phyloP scores from a whole-genome alignment of 1,284 basidiomycete species.

The Acaromyces ingoldii region DNA sequence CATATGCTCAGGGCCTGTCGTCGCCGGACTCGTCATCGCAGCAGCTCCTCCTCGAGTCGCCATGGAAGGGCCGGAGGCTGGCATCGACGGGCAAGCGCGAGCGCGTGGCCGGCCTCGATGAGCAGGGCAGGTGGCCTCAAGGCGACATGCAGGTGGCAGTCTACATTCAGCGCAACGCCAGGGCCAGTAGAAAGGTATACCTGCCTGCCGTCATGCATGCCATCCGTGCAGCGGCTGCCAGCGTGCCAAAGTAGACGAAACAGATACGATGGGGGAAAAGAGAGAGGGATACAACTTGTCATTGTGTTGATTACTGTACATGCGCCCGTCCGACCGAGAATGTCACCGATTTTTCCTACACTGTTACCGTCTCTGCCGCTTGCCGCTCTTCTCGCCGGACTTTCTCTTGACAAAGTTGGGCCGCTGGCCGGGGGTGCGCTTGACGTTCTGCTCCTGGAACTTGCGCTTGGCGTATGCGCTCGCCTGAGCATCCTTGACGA shows the following conservation, averaged over 20 bases:
- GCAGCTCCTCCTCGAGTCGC: conserved; percentile 24
- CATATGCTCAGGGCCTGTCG: conserved; percentile 11
- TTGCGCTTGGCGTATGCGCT: conserved; percentile 88
- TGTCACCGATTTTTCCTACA: too few species aligned
- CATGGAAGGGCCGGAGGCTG: conserved; percentile 31
- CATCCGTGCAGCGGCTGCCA: background rate
- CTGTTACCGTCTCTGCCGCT: too few species aligned
- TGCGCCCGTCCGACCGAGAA: too few species aligned
- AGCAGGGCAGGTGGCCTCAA: conserved; percentile 13
- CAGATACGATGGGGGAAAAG: too few species aligned
- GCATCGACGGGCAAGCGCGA: conserved; percentile 29
- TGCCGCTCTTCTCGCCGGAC: too few species aligned
- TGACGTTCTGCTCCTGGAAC: conserved; percentile 80
- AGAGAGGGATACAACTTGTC: too few species aligned
- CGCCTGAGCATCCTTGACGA: conserved; percentile 80
- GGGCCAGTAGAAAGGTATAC: conserved; percentile 42
- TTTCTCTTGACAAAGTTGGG: too few species aligned
- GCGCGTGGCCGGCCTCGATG: conserved; percentile 23
- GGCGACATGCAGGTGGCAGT: conserved; percentile 21
- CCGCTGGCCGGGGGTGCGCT: too few species aligned
- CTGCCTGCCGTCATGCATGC: conserved; percentile 29
- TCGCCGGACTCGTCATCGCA: conserved; percentile 9
- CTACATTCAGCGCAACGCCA: conserved; percentile 36
- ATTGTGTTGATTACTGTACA: too few species aligned
- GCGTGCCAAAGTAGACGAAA: background rate